A percentile compares a stretch with the other conserved stretches of the same genome.
These are phyloP conservation scores for Diversispora epigaea DNA, from an alignment of 192 early-diverging fungal genomes.

Conservation along the genomic window DNA sequence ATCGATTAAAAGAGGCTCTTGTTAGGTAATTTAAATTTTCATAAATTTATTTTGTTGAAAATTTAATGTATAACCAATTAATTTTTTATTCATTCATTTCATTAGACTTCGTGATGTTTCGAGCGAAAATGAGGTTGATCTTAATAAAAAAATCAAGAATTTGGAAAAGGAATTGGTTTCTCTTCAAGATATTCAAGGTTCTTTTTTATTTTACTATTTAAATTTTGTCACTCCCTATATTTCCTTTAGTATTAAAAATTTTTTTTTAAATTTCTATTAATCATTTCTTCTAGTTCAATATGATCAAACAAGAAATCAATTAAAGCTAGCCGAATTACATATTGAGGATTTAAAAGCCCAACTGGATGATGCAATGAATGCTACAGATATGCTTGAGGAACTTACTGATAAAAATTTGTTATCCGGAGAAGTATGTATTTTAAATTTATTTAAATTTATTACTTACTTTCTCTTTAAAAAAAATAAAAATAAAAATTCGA, in stretches of 20 bases:
- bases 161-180: slow-evolving; percentile 69
- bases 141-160: slow-evolving; percentile 59
- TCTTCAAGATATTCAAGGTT: slow-evolving; percentile 58
- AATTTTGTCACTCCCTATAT: background rate
- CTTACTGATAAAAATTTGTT: slow-evolving; percentile 83
- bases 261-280: no score
- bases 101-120: slow-evolving; percentile 75
- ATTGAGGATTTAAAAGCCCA: slow-evolving; percentile 82
- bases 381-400: slow-evolving; percentile 82
- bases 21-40: slow-evolving; percentile 48
- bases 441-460: slow-evolving; percentile 9
- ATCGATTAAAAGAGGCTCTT: slow-evolving; percentile 85
- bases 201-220: slow-evolving; percentile 10
- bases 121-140: slow-evolving; percentile 66
- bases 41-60: background rate
- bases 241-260: background rate
- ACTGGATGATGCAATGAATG: slow-evolving; percentile 77
- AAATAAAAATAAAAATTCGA: background rate
- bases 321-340: slow-evolving; percentile 64
- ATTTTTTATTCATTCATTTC: background rate
- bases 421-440: slow-evolving; percentile 52
- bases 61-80: slow-evolving; percentile 2
- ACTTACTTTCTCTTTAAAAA: slow-evolving; percentile 30
- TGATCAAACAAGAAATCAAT: slow-evolving; percentile 54
- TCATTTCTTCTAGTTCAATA: slow-evolving; percentile 42